Evolutionary conservation across 1,284 basidiomycete genomes (phyloP).

Genomic region (Rhodotorula sp.): DNA sequence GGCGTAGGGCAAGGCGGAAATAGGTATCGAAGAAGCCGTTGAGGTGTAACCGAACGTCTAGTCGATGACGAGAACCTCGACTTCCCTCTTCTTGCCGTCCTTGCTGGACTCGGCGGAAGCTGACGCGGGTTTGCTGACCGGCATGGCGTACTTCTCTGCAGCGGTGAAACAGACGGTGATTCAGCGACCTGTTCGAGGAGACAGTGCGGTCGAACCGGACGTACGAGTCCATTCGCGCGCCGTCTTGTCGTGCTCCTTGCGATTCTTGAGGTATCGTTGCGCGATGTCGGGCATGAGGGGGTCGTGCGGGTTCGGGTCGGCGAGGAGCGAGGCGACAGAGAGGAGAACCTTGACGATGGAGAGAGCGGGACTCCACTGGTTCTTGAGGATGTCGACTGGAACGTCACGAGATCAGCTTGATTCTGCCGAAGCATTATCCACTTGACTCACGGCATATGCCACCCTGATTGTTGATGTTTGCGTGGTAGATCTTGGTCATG

Average conservation of each 20-base stretch:
- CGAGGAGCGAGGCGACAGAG: constrained; percentile 95
- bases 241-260: constrained; percentile 37
- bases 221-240: constrained; percentile 37
- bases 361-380: constrained; percentile 88
- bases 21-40: neutral
- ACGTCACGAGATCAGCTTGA: neutral
- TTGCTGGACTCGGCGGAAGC: neutral
- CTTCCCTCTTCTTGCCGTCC: constrained; percentile 22
- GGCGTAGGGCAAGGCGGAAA: neutral
- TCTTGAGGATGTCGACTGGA: constrained; percentile 43
- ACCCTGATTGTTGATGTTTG: constrained; percentile 95
- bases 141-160: constrained; percentile 26
- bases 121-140: constrained; percentile 9
- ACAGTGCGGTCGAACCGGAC: neutral
- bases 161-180: too few relatives aligned
- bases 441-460: constrained; percentile 68
- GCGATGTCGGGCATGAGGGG: constrained; percentile 66
- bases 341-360: constrained; percentile 56
- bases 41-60: neutral
- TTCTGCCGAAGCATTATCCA: neutral
- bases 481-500: constrained; percentile 80
- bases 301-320: constrained; percentile 92
- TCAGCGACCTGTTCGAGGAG: neutral
- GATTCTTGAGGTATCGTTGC: constrained; percentile 64
- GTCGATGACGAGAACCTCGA: constrained; percentile 32